Conservation (phyloP, 208 protist genomes). For the Hexamita inflata region DNA sequence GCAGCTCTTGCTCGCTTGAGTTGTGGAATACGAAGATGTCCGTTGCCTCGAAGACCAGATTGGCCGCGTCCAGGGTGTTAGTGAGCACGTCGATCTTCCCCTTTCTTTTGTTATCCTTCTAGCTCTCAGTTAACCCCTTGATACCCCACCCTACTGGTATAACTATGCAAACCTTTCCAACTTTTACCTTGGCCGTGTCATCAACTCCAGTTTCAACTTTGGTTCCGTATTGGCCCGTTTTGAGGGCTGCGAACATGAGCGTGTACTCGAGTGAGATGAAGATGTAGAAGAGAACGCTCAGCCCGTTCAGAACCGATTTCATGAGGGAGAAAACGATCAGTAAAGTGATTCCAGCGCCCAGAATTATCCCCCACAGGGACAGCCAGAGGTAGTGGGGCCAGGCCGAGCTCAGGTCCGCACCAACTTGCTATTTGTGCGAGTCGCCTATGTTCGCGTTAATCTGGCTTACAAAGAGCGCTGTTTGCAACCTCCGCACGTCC, state of each 20-base stretch:
- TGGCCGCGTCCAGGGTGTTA: not conserved
- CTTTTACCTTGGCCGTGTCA: not conserved
- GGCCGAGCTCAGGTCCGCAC: not conserved
- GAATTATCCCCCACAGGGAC: not conserved
- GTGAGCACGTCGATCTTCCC: constrained; percentile 13
- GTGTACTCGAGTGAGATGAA: constrained; percentile 25
- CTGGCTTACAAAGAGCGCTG: not conserved
- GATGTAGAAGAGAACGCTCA: constrained; percentile 13
- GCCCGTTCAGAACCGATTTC: not conserved
- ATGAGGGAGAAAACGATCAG: not conserved
- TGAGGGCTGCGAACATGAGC: constrained; percentile 24
- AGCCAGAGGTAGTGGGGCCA: constrained; percentile 25
- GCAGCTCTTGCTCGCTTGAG: constrained; percentile 7
- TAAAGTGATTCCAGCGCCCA: not conserved
- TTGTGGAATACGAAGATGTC: constrained; percentile 31
- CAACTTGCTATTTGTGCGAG: not conserved
- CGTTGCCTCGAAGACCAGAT: constrained; percentile 9
- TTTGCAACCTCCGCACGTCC: constrained; percentile 12
- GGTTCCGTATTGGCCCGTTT: constrained; percentile 8
- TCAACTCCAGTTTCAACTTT: not conserved
- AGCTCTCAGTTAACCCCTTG: not conserved
- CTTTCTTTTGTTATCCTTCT: constrained; percentile 3
- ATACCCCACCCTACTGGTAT: constrained; percentile 24
- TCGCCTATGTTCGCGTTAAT: constrained; percentile 2
- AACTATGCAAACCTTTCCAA: constrained; percentile 7